A percentile compares a stretch with the other conserved stretches of the same genome.
Evolutionary conservation across 148 eudicot species (phyloP).

Genomic region (Rhododendron simsii): DNA sequence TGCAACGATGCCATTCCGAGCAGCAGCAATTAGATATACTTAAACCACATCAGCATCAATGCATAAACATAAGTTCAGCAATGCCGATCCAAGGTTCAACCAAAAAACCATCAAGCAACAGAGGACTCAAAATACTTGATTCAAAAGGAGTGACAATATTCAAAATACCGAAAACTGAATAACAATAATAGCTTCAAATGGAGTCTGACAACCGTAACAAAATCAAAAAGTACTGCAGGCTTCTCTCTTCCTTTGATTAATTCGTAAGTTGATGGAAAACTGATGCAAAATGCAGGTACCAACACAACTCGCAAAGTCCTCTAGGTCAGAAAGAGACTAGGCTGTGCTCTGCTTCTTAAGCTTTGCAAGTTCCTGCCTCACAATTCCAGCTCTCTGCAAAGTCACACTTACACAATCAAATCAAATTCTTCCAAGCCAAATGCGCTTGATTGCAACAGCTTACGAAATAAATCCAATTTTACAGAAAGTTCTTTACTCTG

Average conservation of each 20-base stretch:
- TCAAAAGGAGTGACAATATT: neutral
- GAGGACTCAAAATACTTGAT: neutral
- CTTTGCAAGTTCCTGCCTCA: conserved; percentile 30
- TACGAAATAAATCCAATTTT: neutral
- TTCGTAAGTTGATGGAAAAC: neutral
- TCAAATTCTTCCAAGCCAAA: neutral
- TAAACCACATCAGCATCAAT: neutral
- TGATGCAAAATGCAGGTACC: neutral
- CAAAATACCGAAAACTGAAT: neutral
- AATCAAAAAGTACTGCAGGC: neutral
- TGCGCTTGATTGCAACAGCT: neutral
- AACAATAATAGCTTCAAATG: neutral
- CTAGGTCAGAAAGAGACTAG: neutral
- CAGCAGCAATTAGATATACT: neutral
- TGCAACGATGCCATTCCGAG: neutral
- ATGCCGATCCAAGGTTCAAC: neutral
- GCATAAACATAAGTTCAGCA: neutral
- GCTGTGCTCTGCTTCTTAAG: conserved; percentile 23
- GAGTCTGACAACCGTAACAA: neutral
- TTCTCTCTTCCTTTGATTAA: neutral
- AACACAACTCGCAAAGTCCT: neutral
- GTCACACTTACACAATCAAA: neutral
- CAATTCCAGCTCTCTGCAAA: conserved; percentile 24
- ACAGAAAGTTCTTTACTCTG: neutral
- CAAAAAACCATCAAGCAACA: neutral